phyloP scores from a whole-genome alignment of 805 yeast species.

The Candida mattraensis region DNA sequence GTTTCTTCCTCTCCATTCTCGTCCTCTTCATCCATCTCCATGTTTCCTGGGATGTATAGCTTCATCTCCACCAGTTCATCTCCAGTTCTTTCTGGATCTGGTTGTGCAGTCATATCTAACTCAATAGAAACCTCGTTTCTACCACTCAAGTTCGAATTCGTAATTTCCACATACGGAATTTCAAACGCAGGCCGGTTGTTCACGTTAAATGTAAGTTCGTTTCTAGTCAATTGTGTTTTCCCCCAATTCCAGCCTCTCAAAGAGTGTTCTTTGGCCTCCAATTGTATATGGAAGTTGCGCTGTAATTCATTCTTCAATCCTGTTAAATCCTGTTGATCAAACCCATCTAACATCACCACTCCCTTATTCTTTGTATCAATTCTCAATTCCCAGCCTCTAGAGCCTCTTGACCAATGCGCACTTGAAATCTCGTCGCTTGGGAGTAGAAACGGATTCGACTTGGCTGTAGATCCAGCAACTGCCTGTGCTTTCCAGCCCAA shows the following conservation, averaged over 20 bases:
- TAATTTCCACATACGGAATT: conserved; percentile 76
- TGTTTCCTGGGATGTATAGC: conserved; percentile 88
- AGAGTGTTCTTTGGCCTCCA: conserved; percentile 88
- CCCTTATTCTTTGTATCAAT: conserved; percentile 88
- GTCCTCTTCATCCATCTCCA: conserved; percentile 42
- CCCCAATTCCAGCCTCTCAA: conserved; percentile 99
- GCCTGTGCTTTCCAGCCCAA: conserved; percentile 82
- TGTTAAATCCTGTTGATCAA: conserved; percentile 79
- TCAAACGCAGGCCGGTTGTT: conserved; percentile 91
- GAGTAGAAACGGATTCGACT: conserved; percentile 75
- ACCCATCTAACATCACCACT: conserved; percentile 87
- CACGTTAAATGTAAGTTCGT: conserved; percentile 82
- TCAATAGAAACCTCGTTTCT: conserved; percentile 93
- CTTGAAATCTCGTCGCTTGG: conserved; percentile 83
- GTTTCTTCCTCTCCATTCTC: conserved; percentile 38
- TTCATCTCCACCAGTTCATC: conserved; percentile 96
- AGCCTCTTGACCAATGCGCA: conserved; percentile 89
- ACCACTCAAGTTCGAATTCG: conserved; percentile 86
- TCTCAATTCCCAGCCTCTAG: conserved; percentile 86
- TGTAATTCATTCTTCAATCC: conserved; percentile 81
- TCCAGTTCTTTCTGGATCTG: conserved; percentile 66
- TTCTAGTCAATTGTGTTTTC: conserved; percentile 84
- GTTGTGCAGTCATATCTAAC: conserved; percentile 53
- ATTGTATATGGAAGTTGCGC: conserved; percentile 64
- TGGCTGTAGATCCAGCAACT: conserved; percentile 44